Conservation (phyloP, 2,329 filamentous ascomycete species). For the Fusarium concolor region DNA sequence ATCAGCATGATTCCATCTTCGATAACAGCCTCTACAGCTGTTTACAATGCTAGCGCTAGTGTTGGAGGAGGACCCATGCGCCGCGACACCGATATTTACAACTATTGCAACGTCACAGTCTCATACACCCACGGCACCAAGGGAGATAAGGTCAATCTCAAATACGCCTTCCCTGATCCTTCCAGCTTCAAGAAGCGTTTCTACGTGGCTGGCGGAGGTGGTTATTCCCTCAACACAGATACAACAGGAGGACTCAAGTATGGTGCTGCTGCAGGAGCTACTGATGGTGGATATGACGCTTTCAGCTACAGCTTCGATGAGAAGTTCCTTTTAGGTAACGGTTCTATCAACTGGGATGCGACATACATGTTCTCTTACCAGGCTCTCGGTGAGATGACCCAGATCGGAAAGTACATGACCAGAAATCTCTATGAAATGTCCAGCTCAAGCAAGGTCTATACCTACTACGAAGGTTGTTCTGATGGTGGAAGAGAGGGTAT, state of each 20-base stretch:
- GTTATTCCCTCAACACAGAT: conserved; percentile 38
- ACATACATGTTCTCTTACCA: conserved; percentile 64
- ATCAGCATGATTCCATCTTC: not conserved
- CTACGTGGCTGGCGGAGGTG: conserved; percentile 7
- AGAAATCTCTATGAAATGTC: not conserved
- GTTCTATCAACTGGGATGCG: conserved; percentile 62
- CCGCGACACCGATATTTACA: not conserved
- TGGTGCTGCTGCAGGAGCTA: conserved; percentile 55
- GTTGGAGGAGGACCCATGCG: not conserved
- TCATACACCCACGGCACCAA: conserved; percentile 2
- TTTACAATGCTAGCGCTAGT: not conserved
- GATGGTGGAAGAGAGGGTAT: conserved; percentile 61
- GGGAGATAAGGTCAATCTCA: conserved; percentile 3
- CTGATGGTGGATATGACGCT: conserved; percentile 58
- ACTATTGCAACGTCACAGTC: conserved; percentile 11
- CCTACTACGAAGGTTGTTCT: conserved; percentile 65
- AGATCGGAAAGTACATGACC: conserved; percentile 53
- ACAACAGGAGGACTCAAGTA: conserved; percentile 56
- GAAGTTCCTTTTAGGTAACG: conserved; percentile 59
- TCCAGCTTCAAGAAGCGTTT: not conserved
- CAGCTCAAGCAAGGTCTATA: conserved; percentile 52
- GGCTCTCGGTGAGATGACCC: conserved; percentile 61
- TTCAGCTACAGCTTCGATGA: conserved; percentile 54
- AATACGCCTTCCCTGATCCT: conserved; percentile 7
- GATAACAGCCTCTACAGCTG: not conserved